A percentile compares a stretch with the other conserved stretches of the same genome.
Evolutionary conservation across 1,139 yeast genomes (phyloP).

Genomic region (Wickerhamomyces sp.): DNA sequence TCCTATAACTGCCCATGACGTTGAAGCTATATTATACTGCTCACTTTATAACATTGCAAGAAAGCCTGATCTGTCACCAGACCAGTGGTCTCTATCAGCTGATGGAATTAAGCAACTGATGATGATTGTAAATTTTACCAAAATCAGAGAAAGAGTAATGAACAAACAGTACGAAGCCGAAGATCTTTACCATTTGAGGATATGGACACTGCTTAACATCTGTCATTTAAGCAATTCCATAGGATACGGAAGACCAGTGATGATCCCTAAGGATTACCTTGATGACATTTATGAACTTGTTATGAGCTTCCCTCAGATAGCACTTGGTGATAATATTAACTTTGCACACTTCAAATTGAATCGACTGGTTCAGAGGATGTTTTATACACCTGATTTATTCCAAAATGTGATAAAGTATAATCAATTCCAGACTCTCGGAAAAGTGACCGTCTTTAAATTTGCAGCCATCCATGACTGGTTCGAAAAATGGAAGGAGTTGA

Average conservation of each 20-base stretch:
- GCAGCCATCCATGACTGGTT: constrained; percentile 37
- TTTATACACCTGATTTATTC: constrained; percentile 15
- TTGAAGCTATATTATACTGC: constrained; percentile 48
- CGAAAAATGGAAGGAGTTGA: constrained; percentile 35
- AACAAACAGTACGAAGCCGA: constrained; percentile 26
- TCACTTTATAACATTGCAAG: constrained; percentile 46
- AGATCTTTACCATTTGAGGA: constrained; percentile 45
- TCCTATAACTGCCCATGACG: constrained; percentile 48
- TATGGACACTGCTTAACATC: constrained; percentile 43
- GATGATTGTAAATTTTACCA: constrained; percentile 36
- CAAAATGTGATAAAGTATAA: constrained; percentile 13
- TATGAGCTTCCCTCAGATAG: constrained; percentile 39
- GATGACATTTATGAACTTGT: constrained; percentile 33
- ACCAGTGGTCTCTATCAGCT: constrained; percentile 43
- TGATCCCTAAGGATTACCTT: constrained; percentile 31
- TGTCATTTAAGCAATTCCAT: constrained; percentile 44
- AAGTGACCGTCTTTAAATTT: constrained; percentile 20
- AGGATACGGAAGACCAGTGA: constrained; percentile 38
- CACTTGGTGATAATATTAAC: constrained; percentile 44
- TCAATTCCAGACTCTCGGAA: constrained; percentile 10
- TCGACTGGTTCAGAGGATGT: constrained; percentile 15
- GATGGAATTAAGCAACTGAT: constrained; percentile 43
- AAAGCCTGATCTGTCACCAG: constrained; percentile 37
- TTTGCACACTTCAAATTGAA: constrained; percentile 40
- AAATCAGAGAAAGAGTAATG: constrained; percentile 32